A percentile compares a stretch with the other conserved stretches of the same genome.
phyloP scores from a whole-genome alignment of 257 asterid genomes.

The Eustoma russellianum region DNA sequence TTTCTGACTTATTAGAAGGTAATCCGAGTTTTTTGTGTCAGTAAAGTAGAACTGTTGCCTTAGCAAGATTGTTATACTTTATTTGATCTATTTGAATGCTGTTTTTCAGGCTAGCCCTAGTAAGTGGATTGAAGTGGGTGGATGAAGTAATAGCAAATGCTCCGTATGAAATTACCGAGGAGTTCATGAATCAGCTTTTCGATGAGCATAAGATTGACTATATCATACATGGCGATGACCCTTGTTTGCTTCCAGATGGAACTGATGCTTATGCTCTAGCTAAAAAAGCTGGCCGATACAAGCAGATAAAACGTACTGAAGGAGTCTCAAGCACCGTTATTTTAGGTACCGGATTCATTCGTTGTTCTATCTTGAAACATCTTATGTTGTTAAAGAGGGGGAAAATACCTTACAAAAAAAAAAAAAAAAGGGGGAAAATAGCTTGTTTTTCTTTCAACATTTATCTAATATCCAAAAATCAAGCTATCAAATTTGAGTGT shows the following conservation, averaged over 20 bases:
- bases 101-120: constrained; percentile 67
- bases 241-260: constrained; percentile 93
- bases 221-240: constrained; percentile 93
- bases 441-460: neutral
- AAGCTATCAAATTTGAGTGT: neutral
- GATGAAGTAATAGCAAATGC: constrained; percentile 92
- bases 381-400: neutral
- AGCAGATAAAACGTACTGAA: constrained; percentile 95
- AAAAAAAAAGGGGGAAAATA: neutral
- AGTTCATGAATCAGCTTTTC: constrained; percentile 75
- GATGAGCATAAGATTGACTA: constrained; percentile 83
- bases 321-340: constrained; percentile 98
- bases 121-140: constrained; percentile 95
- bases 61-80: constrained; percentile 11
- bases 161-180: constrained; percentile 87
- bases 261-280: constrained; percentile 95
- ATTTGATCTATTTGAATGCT: constrained; percentile 17
- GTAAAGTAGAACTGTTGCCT: neutral
- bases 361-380: constrained; percentile 9
- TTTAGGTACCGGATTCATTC: constrained; percentile 68
- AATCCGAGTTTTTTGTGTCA: constrained; percentile 2
- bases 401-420: neutral
- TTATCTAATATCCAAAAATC: neutral
- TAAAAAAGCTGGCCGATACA: constrained; percentile 88
- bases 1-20: neutral